These are phyloP conservation scores for peach (Prunus persica) DNA, from an alignment of 306 rosid species.

Conservation along the genomic window DNA sequence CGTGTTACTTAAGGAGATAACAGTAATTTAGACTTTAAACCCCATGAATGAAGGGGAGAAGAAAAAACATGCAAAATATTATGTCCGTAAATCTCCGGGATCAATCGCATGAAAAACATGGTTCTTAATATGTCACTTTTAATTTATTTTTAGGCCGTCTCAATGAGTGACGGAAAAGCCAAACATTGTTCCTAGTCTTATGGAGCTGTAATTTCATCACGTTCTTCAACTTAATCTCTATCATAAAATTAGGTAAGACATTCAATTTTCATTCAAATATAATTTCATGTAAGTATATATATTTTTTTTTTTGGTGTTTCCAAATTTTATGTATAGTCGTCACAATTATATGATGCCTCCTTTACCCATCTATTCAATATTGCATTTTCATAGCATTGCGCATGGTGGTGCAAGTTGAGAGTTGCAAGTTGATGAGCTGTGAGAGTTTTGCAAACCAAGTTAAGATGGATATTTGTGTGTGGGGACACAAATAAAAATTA, in stretches of 20 bases:
- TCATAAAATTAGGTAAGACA: neutral
- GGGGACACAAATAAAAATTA: constrained; percentile 5
- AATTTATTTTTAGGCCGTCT: constrained; percentile 5
- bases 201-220: neutral
- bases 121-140: neutral
- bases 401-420: constrained; percentile 30
- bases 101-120: constrained; percentile 16
- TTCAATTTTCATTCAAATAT: neutral
- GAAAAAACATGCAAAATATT: too few relatives aligned
- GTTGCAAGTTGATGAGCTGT: constrained; percentile 16
- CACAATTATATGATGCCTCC: neutral
- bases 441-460: constrained; percentile 27
- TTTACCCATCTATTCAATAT: neutral
- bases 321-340: neutral
- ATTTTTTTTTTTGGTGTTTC: neutral
- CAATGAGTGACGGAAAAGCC: constrained; percentile 29
- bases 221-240: neutral
- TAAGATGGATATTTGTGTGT: constrained; percentile 15
- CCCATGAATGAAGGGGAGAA: too few relatives aligned
- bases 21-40: too few relatives aligned
- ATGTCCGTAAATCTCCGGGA: too few relatives aligned
- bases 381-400: constrained; percentile 36
- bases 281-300: neutral
- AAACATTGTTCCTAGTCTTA: constrained; percentile 14
- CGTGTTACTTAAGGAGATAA: too few relatives aligned